phyloP scores from a whole-genome alignment of 495 filamentous ascomycete species.

The Polyplosphaeria fusca region DNA sequence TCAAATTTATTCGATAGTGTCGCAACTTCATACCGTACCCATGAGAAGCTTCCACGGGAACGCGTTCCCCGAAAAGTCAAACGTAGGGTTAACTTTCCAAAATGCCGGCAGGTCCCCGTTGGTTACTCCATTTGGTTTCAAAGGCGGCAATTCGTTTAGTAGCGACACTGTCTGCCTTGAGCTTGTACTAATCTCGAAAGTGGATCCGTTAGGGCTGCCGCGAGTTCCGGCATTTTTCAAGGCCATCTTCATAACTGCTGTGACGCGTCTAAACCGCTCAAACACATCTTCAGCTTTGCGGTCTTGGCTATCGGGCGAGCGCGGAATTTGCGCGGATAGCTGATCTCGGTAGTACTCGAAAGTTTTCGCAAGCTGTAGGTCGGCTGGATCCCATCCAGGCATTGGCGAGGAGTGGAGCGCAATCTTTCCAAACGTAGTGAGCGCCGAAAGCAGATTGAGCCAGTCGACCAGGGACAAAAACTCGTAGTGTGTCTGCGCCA shows the following conservation, averaged over 20 bases:
- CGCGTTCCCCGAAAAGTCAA: conserved; percentile 12
- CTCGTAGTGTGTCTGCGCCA: conserved; percentile 8
- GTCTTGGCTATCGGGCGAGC: conserved; percentile 10
- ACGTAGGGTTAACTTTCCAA: conserved; percentile 18
- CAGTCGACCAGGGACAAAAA: conserved; percentile 24
- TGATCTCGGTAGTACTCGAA: conserved; percentile 21
- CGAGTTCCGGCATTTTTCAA: conserved; percentile 1
- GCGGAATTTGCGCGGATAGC: conserved; percentile 13
- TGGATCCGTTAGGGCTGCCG: conserved; percentile 19
- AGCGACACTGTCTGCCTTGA: conserved; percentile 19
- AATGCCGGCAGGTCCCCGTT: conserved; percentile 18
- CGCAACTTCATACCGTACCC: conserved; percentile 13
- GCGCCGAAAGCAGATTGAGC: conserved; percentile 12
- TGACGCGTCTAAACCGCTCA: conserved; percentile 24
- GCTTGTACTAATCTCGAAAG: conserved; percentile 22
- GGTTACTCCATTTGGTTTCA: conserved; percentile 11
- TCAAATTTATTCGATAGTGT: background rate
- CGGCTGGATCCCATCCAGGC: conserved; percentile 23
- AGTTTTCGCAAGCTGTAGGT: conserved; percentile 19
- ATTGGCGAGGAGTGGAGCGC: conserved; percentile 14
- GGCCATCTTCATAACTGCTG: conserved; percentile 23
- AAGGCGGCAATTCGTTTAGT: conserved; percentile 18
- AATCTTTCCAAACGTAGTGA: conserved; percentile 19
- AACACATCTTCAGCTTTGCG: conserved; percentile 17
- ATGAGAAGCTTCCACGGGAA: conserved; percentile 26